phyloP scores from a whole-genome alignment of 2,329 filamentous ascomycete genomes.

The Waltergamsia citrina region DNA sequence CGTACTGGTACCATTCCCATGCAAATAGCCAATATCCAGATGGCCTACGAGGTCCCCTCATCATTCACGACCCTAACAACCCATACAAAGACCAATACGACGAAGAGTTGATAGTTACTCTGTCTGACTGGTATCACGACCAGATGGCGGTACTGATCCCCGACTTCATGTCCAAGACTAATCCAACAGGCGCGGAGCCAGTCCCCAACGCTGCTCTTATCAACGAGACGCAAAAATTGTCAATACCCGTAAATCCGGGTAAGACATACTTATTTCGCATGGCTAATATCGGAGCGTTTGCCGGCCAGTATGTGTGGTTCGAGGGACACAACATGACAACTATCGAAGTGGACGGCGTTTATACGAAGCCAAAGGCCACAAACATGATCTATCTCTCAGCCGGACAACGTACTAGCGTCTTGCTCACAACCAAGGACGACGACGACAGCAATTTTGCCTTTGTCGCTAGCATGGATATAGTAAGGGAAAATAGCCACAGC shows the following conservation, averaged over 20 bases:
- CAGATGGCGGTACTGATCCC: conserved; percentile 37
- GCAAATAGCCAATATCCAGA: conserved; percentile 46
- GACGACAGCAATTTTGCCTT: conserved; percentile 57
- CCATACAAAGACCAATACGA: conserved; percentile 50
- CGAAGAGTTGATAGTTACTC: conserved; percentile 52
- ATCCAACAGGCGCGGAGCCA: conserved; percentile 51
- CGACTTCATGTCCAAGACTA: conserved; percentile 40
- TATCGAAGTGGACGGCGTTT: conserved; percentile 66
- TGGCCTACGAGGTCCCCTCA: conserved; percentile 47
- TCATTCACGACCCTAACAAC: conserved; percentile 33
- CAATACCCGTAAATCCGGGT: conserved; percentile 49
- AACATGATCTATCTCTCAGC: conserved; percentile 56
- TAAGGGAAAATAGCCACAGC: conserved; percentile 19
- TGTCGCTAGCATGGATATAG: conserved; percentile 59
- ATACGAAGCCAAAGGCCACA: conserved; percentile 49
- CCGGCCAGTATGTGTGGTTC: conserved; percentile 56
- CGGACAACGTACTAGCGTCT: conserved; percentile 56
- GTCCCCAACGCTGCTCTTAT: conserved; percentile 60
- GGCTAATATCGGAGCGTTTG: conserved; percentile 66
- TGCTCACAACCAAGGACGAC: conserved; percentile 54
- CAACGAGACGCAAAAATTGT: conserved; percentile 58
- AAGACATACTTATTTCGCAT: conserved; percentile 67
- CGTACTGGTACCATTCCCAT: conserved; percentile 54
- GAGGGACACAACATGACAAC: conserved; percentile 59
- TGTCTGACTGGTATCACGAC: conserved; percentile 65